A percentile compares a stretch with the other conserved stretches of the same genome.
phyloP scores from a whole-genome alignment of 129 eudicot genomes.

The Mikania micrantha region DNA sequence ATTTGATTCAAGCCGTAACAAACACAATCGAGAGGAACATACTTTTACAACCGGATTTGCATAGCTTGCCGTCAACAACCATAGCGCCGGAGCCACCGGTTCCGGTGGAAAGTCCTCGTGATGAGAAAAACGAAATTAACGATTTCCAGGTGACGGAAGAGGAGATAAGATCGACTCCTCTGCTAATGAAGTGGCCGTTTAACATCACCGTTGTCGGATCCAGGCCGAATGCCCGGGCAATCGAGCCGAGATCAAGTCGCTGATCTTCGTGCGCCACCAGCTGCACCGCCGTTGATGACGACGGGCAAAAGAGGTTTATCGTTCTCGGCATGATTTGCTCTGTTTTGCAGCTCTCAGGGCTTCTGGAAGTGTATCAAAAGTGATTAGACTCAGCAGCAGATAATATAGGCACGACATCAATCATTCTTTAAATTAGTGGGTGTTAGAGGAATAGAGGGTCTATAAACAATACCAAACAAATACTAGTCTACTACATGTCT shows the following conservation, averaged over 20 bases:
- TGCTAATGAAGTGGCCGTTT: conserved; percentile 76
- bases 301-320: conserved; percentile 55
- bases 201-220: conserved; percentile 69
- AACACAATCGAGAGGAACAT: conserved; percentile 1
- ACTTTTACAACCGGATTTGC: conserved; percentile 62
- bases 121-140: conserved; percentile 53
- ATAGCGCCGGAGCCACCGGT: conserved; percentile 40
- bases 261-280: conserved; percentile 54
- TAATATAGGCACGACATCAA: not conserved
- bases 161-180: conserved; percentile 73
- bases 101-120: conserved; percentile 70
- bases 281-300: conserved; percentile 35
- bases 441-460: too few relatives aligned
- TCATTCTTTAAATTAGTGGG: too few relatives aligned
- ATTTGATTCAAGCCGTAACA: not conserved
- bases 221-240: conserved; percentile 65
- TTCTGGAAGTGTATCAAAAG: conserved; percentile 29
- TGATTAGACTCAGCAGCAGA: not conserved
- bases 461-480: too few relatives aligned
- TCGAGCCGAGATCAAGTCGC: conserved; percentile 55
- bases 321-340: conserved; percentile 16
- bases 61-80: conserved; percentile 56
- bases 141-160: conserved; percentile 90
- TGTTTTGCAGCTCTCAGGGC: conserved; percentile 13
- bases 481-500: too few relatives aligned